Evolutionary conservation across 345 rosid species (phyloP).

Genomic region (Gossypium bickii): DNA sequence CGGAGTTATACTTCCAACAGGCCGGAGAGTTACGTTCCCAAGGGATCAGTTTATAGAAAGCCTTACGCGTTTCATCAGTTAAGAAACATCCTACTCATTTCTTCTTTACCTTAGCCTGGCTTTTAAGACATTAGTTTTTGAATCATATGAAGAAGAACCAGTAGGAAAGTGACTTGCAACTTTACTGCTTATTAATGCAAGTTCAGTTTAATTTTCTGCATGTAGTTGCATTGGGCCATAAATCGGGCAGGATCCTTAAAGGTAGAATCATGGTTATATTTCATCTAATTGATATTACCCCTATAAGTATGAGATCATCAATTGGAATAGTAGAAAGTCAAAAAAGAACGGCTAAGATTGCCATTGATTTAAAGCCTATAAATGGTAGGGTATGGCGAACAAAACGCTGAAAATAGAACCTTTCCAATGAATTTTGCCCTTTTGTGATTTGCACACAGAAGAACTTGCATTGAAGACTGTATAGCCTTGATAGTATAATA

Average conservation of each 20-base stretch:
- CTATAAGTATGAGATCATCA: background rate
- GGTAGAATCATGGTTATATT: background rate
- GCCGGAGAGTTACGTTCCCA: background rate
- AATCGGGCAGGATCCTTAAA: background rate
- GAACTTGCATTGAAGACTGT: background rate
- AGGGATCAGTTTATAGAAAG: conserved; percentile 11
- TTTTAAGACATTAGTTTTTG: background rate
- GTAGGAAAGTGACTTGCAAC: background rate
- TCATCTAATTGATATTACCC: background rate
- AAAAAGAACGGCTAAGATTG: background rate
- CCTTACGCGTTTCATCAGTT: conserved; percentile 11
- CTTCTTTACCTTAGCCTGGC: background rate
- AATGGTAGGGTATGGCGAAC: background rate
- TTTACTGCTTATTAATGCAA: background rate
- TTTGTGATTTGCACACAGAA: background rate
- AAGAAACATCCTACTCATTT: background rate
- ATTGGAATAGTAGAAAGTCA: background rate
- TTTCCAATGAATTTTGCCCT: background rate
- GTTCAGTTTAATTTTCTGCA: background rate
- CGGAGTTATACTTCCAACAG: conserved; percentile 3
- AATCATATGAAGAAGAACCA: background rate
- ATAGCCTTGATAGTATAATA: background rate
- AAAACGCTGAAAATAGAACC: background rate
- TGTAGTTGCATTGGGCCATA: background rate
- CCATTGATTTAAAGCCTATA: background rate